These are phyloP conservation scores for Trichosporon sp. DNA, from an alignment of 1,284 basidiomycete genomes.

Conservation along the genomic window DNA sequence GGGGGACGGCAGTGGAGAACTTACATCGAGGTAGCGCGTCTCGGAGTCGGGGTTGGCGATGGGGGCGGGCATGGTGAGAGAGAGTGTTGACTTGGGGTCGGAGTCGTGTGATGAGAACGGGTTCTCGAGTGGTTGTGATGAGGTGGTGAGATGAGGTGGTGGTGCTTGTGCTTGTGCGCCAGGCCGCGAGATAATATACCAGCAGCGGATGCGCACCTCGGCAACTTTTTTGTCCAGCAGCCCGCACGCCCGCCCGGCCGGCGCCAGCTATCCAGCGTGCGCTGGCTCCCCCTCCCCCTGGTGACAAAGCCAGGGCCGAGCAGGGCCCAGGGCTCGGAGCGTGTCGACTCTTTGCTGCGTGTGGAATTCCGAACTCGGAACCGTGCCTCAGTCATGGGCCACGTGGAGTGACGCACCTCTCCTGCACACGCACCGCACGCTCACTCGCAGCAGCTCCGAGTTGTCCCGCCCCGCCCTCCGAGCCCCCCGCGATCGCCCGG, in stretches of 20 bases:
- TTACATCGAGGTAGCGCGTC: conserved; percentile 19
- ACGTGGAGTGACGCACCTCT: not conserved
- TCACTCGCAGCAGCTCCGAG: not conserved
- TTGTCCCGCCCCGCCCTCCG: no score
- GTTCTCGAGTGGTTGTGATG: not conserved
- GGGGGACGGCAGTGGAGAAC: not conserved
- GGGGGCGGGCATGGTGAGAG: not conserved
- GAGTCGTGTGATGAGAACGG: not conserved
- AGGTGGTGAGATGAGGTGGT: not conserved
- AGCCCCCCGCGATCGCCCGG: no score
- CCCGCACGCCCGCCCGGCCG: no score
- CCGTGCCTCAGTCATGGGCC: not conserved
- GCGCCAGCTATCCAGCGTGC: no score
- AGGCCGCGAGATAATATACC: not conserved
- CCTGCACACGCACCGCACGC: no score
- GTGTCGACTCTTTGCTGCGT: not conserved
- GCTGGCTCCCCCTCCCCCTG: no score
- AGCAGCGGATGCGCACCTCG: not conserved
- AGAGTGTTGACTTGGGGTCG: not conserved
- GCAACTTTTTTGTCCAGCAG: not conserved
- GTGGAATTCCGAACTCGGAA: not conserved
- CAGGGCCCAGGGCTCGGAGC: not conserved
- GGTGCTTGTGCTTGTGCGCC: not conserved
- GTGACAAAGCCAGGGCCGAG: no score
- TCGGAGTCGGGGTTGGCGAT: conserved; percentile 8